Evolutionary conservation across 306 rosid species (phyloP).

Genomic region (Canavalia ensiformis): DNA sequence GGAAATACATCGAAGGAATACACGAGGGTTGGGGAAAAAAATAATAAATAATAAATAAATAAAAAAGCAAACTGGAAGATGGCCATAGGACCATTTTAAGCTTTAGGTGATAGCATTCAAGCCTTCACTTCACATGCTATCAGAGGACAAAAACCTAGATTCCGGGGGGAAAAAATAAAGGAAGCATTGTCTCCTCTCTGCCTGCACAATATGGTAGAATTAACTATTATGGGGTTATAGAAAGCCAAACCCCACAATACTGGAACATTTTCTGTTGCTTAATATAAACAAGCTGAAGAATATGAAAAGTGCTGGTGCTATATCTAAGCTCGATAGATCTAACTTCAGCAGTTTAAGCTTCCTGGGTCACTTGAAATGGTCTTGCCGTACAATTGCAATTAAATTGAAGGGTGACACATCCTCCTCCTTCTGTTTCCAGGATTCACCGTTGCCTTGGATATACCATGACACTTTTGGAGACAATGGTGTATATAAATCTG

Average conservation of each 20-base stretch:
- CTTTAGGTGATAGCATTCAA: constrained; percentile 28
- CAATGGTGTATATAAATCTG: constrained; percentile 75
- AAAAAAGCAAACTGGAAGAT: constrained; percentile 19
- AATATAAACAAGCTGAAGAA: constrained; percentile 22
- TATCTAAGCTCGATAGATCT: constrained; percentile 27
- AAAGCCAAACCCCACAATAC: constrained; percentile 14
- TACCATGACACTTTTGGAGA: constrained; percentile 87
- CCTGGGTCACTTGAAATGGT: constrained; percentile 70
- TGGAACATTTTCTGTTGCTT: constrained; percentile 28
- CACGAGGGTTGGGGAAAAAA: background rate
- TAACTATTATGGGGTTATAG: background rate
- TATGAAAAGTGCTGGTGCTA: background rate
- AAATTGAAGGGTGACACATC: constrained; percentile 61
- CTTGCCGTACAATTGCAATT: constrained; percentile 65
- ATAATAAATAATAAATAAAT: constrained; percentile 9
- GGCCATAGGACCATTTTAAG: constrained; percentile 21
- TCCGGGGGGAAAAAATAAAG: background rate
- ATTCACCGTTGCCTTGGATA: constrained; percentile 64
- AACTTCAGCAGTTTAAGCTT: constrained; percentile 15
- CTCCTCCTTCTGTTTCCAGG: constrained; percentile 78
- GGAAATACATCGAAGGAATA: background rate
- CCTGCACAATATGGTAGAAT: constrained; percentile 34
- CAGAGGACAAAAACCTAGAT: constrained; percentile 12
- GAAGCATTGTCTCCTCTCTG: constrained; percentile 42
- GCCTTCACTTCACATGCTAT: constrained; percentile 30